Evolutionary conservation across 257 asterid genomes (phyloP).

Genomic region (Echites panduratus): DNA sequence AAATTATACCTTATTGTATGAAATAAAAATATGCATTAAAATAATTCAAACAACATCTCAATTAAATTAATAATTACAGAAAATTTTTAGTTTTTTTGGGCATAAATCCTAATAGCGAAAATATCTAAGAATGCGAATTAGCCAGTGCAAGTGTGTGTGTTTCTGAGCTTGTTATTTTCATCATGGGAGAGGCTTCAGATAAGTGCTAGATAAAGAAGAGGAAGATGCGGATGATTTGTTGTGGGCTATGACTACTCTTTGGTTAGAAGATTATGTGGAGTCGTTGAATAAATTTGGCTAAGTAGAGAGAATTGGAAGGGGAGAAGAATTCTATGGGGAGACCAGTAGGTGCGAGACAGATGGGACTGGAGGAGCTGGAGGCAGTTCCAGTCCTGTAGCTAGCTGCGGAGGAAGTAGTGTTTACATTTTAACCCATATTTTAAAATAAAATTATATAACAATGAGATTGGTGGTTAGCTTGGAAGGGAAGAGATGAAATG

Average conservation of each 20-base stretch:
- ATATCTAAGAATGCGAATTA: conserved; percentile 7
- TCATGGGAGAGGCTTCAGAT: conserved; percentile 6
- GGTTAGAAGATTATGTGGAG: conserved; percentile 5
- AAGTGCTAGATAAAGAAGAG: conserved; percentile 7
- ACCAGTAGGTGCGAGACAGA: neutral
- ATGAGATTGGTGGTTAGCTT: no score
- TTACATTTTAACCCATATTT: no score
- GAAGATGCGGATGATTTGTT: conserved; percentile 4
- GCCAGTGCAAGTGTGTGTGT: conserved; percentile 6
- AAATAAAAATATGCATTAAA: no score
- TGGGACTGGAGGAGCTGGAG: neutral
- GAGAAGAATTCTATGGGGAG: conserved; percentile 4
- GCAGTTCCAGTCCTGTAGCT: neutral
- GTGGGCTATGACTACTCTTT: conserved; percentile 5
- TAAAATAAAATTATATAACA: no score
- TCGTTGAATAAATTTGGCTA: neutral
- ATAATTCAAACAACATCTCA: no score
- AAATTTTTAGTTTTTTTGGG: no score
- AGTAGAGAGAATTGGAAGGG: conserved; percentile 6
- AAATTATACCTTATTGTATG: no score
- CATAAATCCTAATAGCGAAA: no score
- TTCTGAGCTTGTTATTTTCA: conserved; percentile 8
- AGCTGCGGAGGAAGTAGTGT: neutral
- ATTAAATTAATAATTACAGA: no score
- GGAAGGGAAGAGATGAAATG: no score